Evolutionary conservation across 2,329 filamentous ascomycete genomes (phyloP).

Genomic region (Clathrospora elynae): DNA sequence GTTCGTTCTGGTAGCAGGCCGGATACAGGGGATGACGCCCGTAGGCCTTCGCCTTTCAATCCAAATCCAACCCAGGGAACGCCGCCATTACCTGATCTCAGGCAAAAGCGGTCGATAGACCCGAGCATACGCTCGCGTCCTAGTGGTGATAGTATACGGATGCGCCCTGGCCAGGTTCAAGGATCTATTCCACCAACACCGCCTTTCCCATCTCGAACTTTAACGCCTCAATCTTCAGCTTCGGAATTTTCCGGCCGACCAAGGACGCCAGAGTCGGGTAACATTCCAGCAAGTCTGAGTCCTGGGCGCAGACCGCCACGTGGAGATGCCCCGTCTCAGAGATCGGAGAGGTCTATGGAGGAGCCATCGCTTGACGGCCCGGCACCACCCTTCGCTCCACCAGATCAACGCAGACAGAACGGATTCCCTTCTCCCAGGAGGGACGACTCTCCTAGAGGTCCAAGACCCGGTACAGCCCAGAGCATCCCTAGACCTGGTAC

Average conservation of each 20-base stretch:
- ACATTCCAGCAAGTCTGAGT: slow-evolving; percentile 31
- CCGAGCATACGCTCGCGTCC: slow-evolving; percentile 41
- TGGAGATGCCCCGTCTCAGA: slow-evolving; percentile 41
- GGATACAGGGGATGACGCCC: slow-evolving; percentile 37
- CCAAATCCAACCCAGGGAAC: slow-evolving; percentile 29
- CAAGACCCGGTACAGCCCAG: slow-evolving; percentile 44
- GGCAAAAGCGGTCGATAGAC: slow-evolving; percentile 44
- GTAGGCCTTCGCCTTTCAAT: slow-evolving; percentile 31
- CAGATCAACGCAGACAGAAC: slow-evolving; percentile 40
- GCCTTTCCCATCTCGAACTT: slow-evolving; percentile 39
- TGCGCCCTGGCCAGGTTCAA: slow-evolving; percentile 37
- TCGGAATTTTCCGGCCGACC: slow-evolving; percentile 45
- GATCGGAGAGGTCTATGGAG: slow-evolving; percentile 37
- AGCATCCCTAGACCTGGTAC: slow-evolving; percentile 42
- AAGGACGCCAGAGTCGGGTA: slow-evolving; percentile 40
- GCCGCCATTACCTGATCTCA: slow-evolving; percentile 35
- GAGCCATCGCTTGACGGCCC: slow-evolving; percentile 32
- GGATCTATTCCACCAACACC: slow-evolving; percentile 38
- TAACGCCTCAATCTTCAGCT: slow-evolving; percentile 49
- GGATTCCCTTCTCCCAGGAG: slow-evolving; percentile 31
- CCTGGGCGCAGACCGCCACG: slow-evolving; percentile 34
- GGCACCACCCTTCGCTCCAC: slow-evolving; percentile 23
- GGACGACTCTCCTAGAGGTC: slow-evolving; percentile 42
- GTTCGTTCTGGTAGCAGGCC: slow-evolving; percentile 29
- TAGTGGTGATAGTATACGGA: slow-evolving; percentile 45